Evolutionary conservation across 345 rosid genomes (phyloP), one percentile per base, ranked within the genome.

Genomic region (Citrus trifoliata): DNA sequence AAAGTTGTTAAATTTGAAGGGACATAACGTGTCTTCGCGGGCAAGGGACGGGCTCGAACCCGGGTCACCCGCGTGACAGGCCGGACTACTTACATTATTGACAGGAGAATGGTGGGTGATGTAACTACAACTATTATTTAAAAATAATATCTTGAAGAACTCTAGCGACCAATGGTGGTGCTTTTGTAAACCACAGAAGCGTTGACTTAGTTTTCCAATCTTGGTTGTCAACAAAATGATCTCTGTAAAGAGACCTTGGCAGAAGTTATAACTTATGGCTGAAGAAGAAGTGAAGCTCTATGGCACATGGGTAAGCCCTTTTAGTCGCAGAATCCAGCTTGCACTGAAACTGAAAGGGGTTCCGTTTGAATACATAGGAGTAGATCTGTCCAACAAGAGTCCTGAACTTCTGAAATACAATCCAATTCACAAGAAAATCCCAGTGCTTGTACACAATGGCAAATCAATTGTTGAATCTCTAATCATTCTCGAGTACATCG

Each of bases 61-160:
- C 97, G 91, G 95, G 97, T 89, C 94, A 22, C 21, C 75, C 88
- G 88, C 83, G 89, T 88, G 93, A 87, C 88, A 87, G 93, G 82
- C 90, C 82, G 88, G 82, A 81, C 82, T 86, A 81, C 88, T 80
- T 0, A 83, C 62, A 53, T 18, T 53, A 5, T 53, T 18, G 22
- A 46, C 51, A 42, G 51, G 51, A 42, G 13, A 42, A 42, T 42
- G 16, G 4, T 2, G 16, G 16, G 14, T 10, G 3, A 2, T 13
- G 0, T 3, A 2, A 13, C 1, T 46, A 12, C 14, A 2, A 13
- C 1, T 46, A 12, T 46, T 46, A 46, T 46, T 46, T 46, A 46
- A 46, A 46, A 46, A 46, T 46, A 46, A 46, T 46, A 46, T 46
- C 51, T 3, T 46, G 3, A 46, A 46, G 51, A 3, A 2, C 48